Conservation (phyloP, 2,329 filamentous ascomycete species). For the Fusarium sp. region DNA sequence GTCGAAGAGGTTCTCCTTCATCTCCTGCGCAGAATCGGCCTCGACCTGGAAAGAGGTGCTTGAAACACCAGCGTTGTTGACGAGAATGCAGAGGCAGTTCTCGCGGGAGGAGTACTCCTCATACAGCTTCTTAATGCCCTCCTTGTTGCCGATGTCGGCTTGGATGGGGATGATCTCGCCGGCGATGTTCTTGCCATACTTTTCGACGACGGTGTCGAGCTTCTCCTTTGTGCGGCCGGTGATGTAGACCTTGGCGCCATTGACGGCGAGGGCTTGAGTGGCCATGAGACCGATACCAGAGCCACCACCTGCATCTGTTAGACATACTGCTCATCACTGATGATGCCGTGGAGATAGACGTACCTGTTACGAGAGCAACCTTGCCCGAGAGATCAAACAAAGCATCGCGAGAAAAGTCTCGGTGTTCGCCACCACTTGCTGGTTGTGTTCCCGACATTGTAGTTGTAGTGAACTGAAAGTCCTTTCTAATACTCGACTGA, state of each 20-base stretch:
- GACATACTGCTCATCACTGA: not conserved
- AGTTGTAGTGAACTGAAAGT: not conserved
- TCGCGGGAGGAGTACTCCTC: conserved; percentile 65
- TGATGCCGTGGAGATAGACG: not conserved
- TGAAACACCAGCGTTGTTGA: conserved; percentile 75
- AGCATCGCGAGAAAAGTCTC: conserved; percentile 47
- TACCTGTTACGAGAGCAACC: conserved; percentile 58
- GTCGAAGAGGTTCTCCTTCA: conserved; percentile 74
- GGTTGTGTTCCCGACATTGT: conserved; percentile 33
- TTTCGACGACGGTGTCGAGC: conserved; percentile 66
- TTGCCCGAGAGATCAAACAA: conserved; percentile 55
- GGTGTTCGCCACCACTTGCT: conserved; percentile 35
- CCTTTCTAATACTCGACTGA: not conserved
- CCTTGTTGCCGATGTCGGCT: conserved; percentile 70
- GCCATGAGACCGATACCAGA: conserved; percentile 76
- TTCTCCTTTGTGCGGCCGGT: conserved; percentile 71
- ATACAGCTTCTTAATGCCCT: conserved; percentile 65
- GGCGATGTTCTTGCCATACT: conserved; percentile 61
- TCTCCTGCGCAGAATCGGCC: conserved; percentile 58
- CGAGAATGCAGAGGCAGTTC: conserved; percentile 67
- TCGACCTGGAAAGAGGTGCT: conserved; percentile 65
- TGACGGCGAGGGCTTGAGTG: conserved; percentile 71
- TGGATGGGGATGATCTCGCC: conserved; percentile 68
- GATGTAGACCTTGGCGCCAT: conserved; percentile 76
- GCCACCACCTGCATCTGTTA: conserved; percentile 53